Base-by-base conservation (phyloP, 2,329 filamentous ascomycete species). In the Xylariomycetidae sp. region DNA sequence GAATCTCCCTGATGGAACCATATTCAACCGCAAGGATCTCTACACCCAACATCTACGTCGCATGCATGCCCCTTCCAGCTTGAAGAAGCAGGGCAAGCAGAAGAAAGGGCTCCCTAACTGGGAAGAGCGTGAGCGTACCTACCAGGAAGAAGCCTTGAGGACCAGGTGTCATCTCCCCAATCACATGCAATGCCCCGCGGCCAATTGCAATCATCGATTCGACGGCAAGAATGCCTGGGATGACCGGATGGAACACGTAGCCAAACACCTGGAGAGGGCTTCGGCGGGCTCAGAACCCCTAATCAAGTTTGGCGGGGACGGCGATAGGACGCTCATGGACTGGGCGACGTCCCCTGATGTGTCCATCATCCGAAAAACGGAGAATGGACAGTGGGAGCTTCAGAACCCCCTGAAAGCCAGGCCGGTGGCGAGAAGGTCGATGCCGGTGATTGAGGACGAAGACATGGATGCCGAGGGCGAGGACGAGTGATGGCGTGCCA, bases 11-110 rank as follows among this genome's bases (percentile, higher is more conserved):
- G 80, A 82, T 48, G 80, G 70, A n/a, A 62, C 64, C 19, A 67
- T 72, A 49, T 95, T 95, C 67, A 94, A 94, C 61, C 83, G 89
- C 51, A 94, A 94, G 56, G 89, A 96, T 51, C 75, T 96, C 8
- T 95, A 89, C 63, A 87, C 83, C 0, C 88, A 94, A 51, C 90
- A 96, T 53, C 71, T 90, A 3, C 76, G 86, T 5, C 82, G 90
- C 29, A 94, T 94, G 86, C 89, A 96, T 54, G 68, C 74, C 0
- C 72, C 75, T 0, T 57, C 69, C 34, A 42, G 58, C 3, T 47
- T 63, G 28, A 63, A 61, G 38, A 63, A 59, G 33, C 54, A 59
- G 36, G 49, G 57, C 16, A 61, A 60, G 37, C 53, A 52, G 38
- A 68, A 59, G 49, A 58, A 49, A 42, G 42, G 46, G 1, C 38